Percentiles rank a stretch among this genome's conserved stretches.
Evolutionary conservation across 805 yeast species (phyloP).

Genomic region (Starmerella bombi): DNA sequence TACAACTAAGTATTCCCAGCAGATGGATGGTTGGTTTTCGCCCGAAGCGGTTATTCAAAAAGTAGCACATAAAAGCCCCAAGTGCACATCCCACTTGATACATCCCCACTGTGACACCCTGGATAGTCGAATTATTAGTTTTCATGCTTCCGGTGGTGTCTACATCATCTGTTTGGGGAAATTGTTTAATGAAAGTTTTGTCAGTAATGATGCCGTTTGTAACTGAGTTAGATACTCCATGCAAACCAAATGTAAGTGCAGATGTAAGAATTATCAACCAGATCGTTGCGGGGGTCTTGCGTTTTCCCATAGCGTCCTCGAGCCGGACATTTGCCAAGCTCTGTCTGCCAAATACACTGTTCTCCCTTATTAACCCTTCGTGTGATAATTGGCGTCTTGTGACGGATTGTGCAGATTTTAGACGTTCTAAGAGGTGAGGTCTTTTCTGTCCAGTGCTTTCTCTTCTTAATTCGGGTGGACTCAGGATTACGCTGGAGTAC

Average conservation of each 20-base stretch:
- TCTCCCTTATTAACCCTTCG: neutral
- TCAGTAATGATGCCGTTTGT: conserved; percentile 32
- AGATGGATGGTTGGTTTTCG: conserved; percentile 37
- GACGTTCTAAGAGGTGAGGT: neutral
- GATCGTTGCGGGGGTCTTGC: conserved; percentile 1
- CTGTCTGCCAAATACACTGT: conserved; percentile 3
- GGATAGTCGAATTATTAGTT: conserved; percentile 18
- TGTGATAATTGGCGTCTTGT: neutral
- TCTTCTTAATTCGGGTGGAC: neutral
- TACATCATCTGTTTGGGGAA: conserved; percentile 21
- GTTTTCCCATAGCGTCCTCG: conserved; percentile 3
- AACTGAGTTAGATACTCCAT: conserved; percentile 62
- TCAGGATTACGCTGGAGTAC: too few relatives aligned
- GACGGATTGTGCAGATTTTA: neutral
- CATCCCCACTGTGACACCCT: conserved; percentile 26
- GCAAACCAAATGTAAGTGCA: conserved; percentile 19
- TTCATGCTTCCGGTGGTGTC: conserved; percentile 8
- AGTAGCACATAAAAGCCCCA: conserved; percentile 49
- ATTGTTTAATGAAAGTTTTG: conserved; percentile 17
- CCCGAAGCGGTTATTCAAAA: conserved; percentile 44
- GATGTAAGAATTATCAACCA: conserved; percentile 16
- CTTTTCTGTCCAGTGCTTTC: neutral
- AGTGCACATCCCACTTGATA: conserved; percentile 59
- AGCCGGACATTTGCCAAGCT: conserved; percentile 10
- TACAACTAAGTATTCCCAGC: conserved; percentile 37